A percentile compares a stretch with the other conserved stretches of the same genome.
Conservation (phyloP, 2,329 filamentous ascomycete species). For the Fusarium redolens region DNA sequence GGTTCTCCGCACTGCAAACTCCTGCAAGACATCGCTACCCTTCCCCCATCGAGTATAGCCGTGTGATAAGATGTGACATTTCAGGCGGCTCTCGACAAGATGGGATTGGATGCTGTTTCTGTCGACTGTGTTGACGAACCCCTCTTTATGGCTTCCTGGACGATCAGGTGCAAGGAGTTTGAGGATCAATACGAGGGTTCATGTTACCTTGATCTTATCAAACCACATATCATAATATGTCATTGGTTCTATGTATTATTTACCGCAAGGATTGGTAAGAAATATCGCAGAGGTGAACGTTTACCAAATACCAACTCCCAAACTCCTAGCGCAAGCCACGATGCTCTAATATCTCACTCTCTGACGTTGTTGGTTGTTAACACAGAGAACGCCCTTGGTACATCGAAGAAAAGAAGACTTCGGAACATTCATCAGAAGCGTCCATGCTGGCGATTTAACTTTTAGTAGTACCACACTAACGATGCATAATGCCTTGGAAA, state of each 20-base stretch:
- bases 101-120: slow-evolving; percentile 21
- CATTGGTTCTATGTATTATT: not conserved
- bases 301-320: not conserved
- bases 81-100: slow-evolving; percentile 25
- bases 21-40: slow-evolving; percentile 29
- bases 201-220: slow-evolving; percentile 3
- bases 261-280: not conserved
- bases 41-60: slow-evolving; percentile 36
- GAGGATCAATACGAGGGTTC: slow-evolving; percentile 12
- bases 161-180: slow-evolving; percentile 14
- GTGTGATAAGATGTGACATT: slow-evolving; percentile 39
- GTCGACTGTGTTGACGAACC: slow-evolving; percentile 19
- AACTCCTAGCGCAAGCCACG: slow-evolving; percentile 15
- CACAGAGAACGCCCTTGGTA: not conserved
- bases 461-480: slow-evolving; percentile 16
- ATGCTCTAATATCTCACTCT: slow-evolving; percentile 1
- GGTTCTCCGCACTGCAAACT: slow-evolving; percentile 27
- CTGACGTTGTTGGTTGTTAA: slow-evolving; percentile 15
- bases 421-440: slow-evolving; percentile 21
- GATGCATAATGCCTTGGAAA: slow-evolving; percentile 31
- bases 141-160: slow-evolving; percentile 5
- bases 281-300: not conserved
- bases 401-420: slow-evolving; percentile 12
- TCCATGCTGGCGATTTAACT: slow-evolving; percentile 20
- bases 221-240: not conserved